These are phyloP conservation scores for Ceratobasidium sp. DNA, from an alignment of 1,284 basidiomycete species.

Conservation along the genomic window DNA sequence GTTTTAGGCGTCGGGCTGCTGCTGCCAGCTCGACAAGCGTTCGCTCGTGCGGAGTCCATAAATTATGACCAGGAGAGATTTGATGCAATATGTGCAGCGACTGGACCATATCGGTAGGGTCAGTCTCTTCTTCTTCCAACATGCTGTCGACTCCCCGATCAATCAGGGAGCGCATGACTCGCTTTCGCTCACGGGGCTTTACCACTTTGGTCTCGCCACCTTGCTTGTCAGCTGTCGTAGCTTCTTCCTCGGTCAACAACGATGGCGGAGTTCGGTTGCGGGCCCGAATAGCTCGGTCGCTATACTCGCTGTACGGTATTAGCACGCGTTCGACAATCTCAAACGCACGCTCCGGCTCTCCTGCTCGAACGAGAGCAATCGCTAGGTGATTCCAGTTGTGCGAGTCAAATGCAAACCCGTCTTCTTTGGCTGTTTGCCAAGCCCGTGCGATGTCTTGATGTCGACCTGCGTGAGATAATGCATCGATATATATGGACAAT, in stretches of 20 bases:
- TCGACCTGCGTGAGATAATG: constrained; percentile 69
- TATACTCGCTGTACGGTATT: constrained; percentile 59
- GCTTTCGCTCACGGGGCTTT: constrained; percentile 31
- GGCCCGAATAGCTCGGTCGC: constrained; percentile 20
- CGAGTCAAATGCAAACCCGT: constrained; percentile 86
- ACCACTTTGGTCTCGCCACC: constrained; percentile 1
- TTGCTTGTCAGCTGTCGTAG: not conserved
- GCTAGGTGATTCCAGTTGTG: constrained; percentile 93
- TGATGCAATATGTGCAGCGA: constrained; percentile 67
- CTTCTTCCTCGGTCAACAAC: constrained; percentile 21
- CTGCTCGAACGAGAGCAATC: constrained; percentile 78
- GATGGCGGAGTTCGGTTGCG: constrained; percentile 28
- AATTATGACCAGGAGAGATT: constrained; percentile 67
- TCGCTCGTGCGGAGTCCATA: constrained; percentile 67
- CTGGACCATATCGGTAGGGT: constrained; percentile 55
- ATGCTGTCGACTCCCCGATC: constrained; percentile 29
- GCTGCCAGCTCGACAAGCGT: constrained; percentile 53
- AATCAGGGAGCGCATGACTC: constrained; percentile 34
- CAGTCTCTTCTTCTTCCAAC: constrained; percentile 42
- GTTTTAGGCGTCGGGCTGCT: constrained; percentile 28
- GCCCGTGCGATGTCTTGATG: constrained; percentile 69
- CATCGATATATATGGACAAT: constrained; percentile 84
- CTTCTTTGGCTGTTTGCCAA: constrained; percentile 70
- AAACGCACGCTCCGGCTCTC: constrained; percentile 82
- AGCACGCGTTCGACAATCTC: constrained; percentile 83